Percentiles rank a stretch among this genome's conserved stretches.
phyloP scores from a whole-genome alignment of 202 grass and related monocot genomes.

The Panicum hallii region DNA sequence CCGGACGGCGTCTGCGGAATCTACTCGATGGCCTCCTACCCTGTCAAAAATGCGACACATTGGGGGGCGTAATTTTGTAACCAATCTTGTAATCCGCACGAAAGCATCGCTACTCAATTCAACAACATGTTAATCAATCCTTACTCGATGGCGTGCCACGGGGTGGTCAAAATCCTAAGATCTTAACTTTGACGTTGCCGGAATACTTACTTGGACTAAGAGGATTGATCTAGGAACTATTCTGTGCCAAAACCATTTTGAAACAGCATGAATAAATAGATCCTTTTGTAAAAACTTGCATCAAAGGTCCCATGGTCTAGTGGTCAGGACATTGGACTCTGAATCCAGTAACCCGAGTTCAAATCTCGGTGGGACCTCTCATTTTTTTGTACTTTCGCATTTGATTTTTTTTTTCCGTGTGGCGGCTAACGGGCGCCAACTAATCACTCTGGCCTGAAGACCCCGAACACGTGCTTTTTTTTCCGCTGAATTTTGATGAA shows the following conservation, averaged over 20 bases:
- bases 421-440: too few relatives aligned
- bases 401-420: not conserved
- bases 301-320: slow-evolving; percentile 71
- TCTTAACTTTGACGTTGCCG: not conserved
- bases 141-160: not conserved
- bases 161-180: not conserved
- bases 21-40: slow-evolving; percentile 78
- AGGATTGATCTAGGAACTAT: not conserved
- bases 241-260: too few relatives aligned
- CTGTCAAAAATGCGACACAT: slow-evolving; percentile 50
- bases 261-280: too few relatives aligned
- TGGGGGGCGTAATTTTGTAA: slow-evolving; percentile 37
- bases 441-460: too few relatives aligned
- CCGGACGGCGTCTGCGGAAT: slow-evolving; percentile 72
- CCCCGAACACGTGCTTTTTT: too few relatives aligned
- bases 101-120: not conserved
- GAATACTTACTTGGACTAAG: too few relatives aligned
- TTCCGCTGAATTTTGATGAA: too few relatives aligned
- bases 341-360: slow-evolving; percentile 70
- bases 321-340: slow-evolving; percentile 85
- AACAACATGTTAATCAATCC: not conserved
- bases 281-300: too few relatives aligned
- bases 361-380: slow-evolving; percentile 74
- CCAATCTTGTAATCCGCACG: not conserved
- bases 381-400: not conserved